Conservation (phyloP, 2,329 filamentous ascomycete genomes). For the Hirsutella thompsonii region DNA sequence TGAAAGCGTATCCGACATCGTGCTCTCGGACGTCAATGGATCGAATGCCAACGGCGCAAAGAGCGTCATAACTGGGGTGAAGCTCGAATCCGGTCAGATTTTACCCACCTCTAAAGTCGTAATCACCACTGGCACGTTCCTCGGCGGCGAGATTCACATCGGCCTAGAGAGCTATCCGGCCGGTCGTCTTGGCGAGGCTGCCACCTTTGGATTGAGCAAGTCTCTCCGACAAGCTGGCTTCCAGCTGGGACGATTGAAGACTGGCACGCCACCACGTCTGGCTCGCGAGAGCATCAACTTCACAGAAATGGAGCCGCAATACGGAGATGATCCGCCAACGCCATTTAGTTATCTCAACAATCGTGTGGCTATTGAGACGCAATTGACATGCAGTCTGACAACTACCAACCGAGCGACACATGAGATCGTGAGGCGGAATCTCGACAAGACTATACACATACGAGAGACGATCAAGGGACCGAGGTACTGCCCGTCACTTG, state of each 20-base stretch:
- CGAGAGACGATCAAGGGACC: slow-evolving; percentile 90
- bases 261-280: slow-evolving; percentile 83
- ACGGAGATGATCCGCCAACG: slow-evolving; percentile 70
- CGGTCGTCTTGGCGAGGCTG: slow-evolving; percentile 85
- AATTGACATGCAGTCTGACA: slow-evolving; percentile 77
- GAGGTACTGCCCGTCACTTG: slow-evolving; percentile 87
- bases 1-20: slow-evolving; percentile 86
- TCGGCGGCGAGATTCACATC: slow-evolving; percentile 94
- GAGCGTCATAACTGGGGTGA: slow-evolving; percentile 70
- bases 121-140: slow-evolving; percentile 92
- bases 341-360: slow-evolving; percentile 90
- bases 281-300: slow-evolving; percentile 76
- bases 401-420: slow-evolving; percentile 78
- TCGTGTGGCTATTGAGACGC: slow-evolving; percentile 62
- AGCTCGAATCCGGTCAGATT: slow-evolving; percentile 76
- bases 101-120: slow-evolving; percentile 71
- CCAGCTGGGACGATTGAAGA: slow-evolving; percentile 80
- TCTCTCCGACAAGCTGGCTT: slow-evolving; percentile 84
- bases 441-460: slow-evolving; percentile 95
- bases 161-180: slow-evolving; percentile 74
- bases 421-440: slow-evolving; percentile 70
- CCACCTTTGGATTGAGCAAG: slow-evolving; percentile 84
- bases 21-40: slow-evolving; percentile 40
- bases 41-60: slow-evolving; percentile 28
- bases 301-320: slow-evolving; percentile 54